Evolutionary conservation across 164 flowering plant genomes (phyloP).

Genomic region (Magnolia kwangsiensis): DNA sequence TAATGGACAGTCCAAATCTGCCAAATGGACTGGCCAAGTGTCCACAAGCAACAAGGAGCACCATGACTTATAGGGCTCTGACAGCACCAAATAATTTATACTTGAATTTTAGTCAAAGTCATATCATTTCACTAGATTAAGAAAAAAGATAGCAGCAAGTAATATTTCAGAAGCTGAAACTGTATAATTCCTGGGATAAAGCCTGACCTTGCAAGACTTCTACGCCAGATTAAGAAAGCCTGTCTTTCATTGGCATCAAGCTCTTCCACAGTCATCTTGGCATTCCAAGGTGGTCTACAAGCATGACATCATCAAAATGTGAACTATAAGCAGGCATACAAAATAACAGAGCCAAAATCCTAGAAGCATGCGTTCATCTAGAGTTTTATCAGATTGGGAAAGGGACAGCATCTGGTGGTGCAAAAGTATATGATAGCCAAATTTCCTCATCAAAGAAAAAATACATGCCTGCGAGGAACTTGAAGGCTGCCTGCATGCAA

Average conservation of each 20-base stretch:
- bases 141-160: background rate
- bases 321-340: background rate
- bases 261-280: slow-evolving; percentile 75
- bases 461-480: slow-evolving; percentile 77
- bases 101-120: too few relatives aligned
- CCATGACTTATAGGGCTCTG: too few relatives aligned
- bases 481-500: slow-evolving; percentile 74
- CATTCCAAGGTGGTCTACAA: slow-evolving; percentile 83
- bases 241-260: slow-evolving; percentile 76
- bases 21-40: too few relatives aligned
- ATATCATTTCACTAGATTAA: background rate
- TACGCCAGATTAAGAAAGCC: slow-evolving; percentile 81
- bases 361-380: background rate
- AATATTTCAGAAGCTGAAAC: background rate
- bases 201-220: slow-evolving; percentile 75
- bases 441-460: background rate
- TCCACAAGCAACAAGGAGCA: too few relatives aligned
- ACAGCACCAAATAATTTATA: too few relatives aligned
- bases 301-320: background rate
- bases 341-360: background rate
- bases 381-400: background rate
- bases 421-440: background rate
- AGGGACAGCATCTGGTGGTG: background rate
- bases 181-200: background rate
- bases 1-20: too few relatives aligned